phyloP scores from a whole-genome alignment of 2,329 filamentous ascomycete genomes.

The Penicillium sp. region DNA sequence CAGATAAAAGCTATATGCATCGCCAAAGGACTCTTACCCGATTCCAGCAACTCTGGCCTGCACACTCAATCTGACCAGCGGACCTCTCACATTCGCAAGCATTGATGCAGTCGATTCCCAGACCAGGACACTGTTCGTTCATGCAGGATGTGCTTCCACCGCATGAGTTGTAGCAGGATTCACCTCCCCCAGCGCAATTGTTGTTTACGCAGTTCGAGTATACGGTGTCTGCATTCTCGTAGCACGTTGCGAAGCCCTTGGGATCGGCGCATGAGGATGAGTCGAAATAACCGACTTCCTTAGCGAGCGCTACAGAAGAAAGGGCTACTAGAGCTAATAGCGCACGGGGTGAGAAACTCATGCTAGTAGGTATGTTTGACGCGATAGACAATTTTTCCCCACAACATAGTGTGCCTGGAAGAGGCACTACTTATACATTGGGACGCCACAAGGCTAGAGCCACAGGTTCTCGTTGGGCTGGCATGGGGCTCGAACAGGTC shows the following conservation, averaged over 20 bases:
- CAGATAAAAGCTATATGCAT: background rate
- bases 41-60: conserved; percentile 10
- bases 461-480: background rate
- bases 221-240: conserved; percentile 2
- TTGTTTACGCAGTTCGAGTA: conserved; percentile 11
- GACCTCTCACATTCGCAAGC: conserved; percentile 11
- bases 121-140: conserved; percentile 3
- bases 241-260: conserved; percentile 9
- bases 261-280: conserved; percentile 9
- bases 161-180: conserved; percentile 6
- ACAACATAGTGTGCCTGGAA: background rate
- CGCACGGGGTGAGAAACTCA: background rate
- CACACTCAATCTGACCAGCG: conserved; percentile 9
- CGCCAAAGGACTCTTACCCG: background rate
- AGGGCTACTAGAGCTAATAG: background rate
- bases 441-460: background rate
- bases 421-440: background rate
- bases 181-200: conserved; percentile 9
- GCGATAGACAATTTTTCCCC: background rate
- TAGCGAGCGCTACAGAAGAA: background rate
- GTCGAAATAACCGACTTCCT: conserved; percentile 9
- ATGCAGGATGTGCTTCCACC: conserved; percentile 9
- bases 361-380: background rate
- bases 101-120: conserved; percentile 13
- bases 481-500: background rate